phyloP scores from a whole-genome alignment of 345 rosid genomes.

The Sonneratia alba region DNA sequence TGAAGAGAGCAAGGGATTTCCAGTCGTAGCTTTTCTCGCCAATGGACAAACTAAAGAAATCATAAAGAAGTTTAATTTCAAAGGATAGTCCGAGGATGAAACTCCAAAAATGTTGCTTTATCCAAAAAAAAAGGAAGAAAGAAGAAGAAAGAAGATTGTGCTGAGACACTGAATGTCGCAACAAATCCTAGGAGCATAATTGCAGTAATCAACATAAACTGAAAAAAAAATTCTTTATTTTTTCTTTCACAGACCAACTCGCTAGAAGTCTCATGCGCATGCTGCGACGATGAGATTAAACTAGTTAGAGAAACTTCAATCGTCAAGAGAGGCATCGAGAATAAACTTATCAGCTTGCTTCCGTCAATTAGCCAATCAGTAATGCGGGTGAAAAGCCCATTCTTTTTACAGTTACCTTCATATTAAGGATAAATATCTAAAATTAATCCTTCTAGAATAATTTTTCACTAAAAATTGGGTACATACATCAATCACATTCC shows the following conservation, averaged over 20 bases:
- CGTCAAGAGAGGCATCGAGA: background rate
- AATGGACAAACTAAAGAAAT: background rate
- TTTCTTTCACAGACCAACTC: background rate
- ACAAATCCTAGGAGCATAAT: background rate
- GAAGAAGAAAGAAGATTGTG: no score
- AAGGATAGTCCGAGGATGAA: background rate
- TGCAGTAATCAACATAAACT: background rate
- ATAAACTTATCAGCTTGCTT: background rate
- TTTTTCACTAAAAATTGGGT: background rate
- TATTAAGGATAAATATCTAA: background rate
- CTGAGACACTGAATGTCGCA: background rate
- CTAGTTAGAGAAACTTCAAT: background rate
- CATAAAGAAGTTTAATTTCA: background rate
- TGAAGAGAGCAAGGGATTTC: background rate
- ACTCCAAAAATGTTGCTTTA: background rate
- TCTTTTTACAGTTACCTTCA: background rate
- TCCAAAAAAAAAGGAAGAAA: no score
- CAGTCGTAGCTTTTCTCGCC: background rate
- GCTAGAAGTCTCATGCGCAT: background rate
- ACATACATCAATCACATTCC: background rate
- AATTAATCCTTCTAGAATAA: background rate
- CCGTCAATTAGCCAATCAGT: background rate
- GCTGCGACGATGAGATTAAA: background rate
- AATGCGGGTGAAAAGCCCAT: background rate
- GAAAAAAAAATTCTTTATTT: background rate